These are phyloP conservation scores for Spathaspora hagerdaliae DNA, from an alignment of 805 yeast species.

Conservation along the genomic window DNA sequence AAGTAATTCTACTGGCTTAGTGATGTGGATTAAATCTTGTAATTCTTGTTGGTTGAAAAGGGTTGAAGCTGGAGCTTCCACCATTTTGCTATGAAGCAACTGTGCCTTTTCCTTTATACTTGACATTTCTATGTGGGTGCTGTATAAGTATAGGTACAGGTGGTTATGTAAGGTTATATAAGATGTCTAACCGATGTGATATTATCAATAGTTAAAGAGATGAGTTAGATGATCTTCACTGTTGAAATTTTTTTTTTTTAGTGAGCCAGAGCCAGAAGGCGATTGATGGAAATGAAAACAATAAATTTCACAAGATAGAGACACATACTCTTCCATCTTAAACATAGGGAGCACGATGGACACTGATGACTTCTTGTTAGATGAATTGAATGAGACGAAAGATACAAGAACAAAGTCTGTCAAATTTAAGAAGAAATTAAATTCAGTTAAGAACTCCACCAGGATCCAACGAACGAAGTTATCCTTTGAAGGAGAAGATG, in stretches of 20 bases:
- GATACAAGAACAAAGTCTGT: constrained; percentile 2
- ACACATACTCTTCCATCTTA: too few species aligned
- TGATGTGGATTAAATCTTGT: constrained; percentile 41
- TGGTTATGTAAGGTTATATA: too few species aligned
- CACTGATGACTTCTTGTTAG: neutral
- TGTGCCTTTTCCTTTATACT: constrained; percentile 44
- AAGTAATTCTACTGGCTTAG: constrained; percentile 44
- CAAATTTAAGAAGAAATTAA: constrained; percentile 8
- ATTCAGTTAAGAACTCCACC: neutral
- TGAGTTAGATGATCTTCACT: neutral
- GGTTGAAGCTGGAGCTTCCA: constrained; percentile 42
- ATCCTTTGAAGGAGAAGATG: constrained; percentile 15
- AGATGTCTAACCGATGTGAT: neutral
- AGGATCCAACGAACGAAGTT: constrained; percentile 7
- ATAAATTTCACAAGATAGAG: too few species aligned
- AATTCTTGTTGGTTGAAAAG: constrained; percentile 70
- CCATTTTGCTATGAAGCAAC: constrained; percentile 62
- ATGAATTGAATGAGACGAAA: constrained; percentile 18
- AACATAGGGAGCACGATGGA: neutral
- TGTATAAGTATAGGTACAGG: too few species aligned
- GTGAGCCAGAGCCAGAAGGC: too few species aligned
- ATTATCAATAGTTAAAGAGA: neutral
- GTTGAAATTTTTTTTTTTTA: constrained; percentile 1
- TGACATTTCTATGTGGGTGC: constrained; percentile 10
- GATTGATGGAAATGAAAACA: too few species aligned